These are phyloP conservation scores for Eucalyptus erythrocorys DNA, from an alignment of 345 rosid species.

Conservation along the genomic window DNA sequence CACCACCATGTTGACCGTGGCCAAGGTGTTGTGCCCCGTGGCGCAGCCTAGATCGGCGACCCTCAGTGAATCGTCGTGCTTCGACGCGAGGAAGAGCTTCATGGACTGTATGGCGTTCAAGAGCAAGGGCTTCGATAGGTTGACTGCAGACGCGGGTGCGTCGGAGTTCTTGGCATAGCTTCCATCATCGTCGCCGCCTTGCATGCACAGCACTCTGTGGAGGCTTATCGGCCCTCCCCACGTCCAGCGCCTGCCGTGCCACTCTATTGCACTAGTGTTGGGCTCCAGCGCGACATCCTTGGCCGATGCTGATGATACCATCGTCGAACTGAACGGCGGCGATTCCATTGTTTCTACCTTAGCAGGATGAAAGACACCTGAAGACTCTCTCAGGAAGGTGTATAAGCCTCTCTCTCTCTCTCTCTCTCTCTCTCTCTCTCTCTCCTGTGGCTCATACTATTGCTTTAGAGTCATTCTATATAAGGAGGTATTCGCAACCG, in stretches of 20 bases:
- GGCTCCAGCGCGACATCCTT: neutral
- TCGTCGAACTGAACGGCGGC: neutral
- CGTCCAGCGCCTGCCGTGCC: neutral
- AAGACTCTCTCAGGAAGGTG: neutral
- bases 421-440: neutral
- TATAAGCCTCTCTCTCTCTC: neutral
- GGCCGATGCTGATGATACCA: neutral
- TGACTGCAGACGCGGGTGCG: constrained; percentile 38
- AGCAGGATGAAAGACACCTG: neutral
- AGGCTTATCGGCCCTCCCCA: constrained; percentile 2
- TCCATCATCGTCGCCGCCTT: constrained; percentile 43
- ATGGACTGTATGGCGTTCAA: constrained; percentile 25
- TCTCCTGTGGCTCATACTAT: neutral
- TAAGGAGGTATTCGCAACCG: neutral
- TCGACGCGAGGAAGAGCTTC: constrained; percentile 3
- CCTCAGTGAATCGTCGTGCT: constrained; percentile 4
- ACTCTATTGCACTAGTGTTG: neutral
- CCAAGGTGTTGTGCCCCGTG: constrained; percentile 40
- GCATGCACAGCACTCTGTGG: constrained; percentile 37
- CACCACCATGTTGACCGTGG: constrained; percentile 28
- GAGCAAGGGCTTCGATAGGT: constrained; percentile 40
- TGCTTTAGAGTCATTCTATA: neutral
- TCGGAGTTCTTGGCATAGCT: constrained; percentile 51
- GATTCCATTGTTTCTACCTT: neutral
- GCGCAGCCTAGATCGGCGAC: constrained; percentile 55